A percentile compares a stretch with the other conserved stretches of the same genome.
phyloP scores from a whole-genome alignment of 208 protist species.

The Leishmania major region DNA sequence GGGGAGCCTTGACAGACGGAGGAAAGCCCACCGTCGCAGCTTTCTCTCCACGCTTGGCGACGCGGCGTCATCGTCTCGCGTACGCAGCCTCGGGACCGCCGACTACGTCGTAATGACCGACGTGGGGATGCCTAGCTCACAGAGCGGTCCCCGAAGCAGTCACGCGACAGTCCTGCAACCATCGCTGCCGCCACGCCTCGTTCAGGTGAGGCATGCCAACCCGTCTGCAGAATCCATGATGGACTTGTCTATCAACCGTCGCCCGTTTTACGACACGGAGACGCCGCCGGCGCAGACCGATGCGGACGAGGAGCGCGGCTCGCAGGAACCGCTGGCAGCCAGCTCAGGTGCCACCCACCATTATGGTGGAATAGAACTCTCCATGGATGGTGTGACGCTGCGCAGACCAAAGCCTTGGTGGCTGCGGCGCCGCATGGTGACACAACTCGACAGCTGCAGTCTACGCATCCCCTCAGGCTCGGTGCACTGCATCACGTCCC shows the following conservation, averaged over 20 bases:
- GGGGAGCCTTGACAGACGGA: neutral
- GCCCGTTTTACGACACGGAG: neutral
- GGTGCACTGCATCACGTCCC: conserved; percentile 36
- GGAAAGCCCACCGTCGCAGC: conserved; percentile 11
- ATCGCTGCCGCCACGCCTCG: neutral
- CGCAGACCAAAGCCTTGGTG: neutral
- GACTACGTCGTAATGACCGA: neutral
- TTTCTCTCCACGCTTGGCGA: neutral
- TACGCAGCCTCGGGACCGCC: conserved; percentile 9
- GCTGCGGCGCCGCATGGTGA: conserved; percentile 9
- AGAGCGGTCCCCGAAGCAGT: neutral
- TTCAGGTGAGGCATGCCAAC: neutral
- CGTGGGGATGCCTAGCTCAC: neutral
- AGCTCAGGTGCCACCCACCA: neutral
- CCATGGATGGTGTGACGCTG: conserved; percentile 20
- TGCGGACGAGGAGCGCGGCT: neutral
- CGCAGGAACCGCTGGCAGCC: neutral
- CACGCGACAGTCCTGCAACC: neutral
- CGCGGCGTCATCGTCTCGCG: neutral
- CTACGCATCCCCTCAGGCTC: conserved; percentile 18
- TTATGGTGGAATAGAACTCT: conserved; percentile 18
- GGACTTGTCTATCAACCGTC: neutral
- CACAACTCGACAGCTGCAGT: conserved; percentile 27
- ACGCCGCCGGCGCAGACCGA: neutral
- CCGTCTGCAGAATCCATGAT: neutral